These are phyloP conservation scores for Hydrangea macrophylla DNA, from an alignment of 148 eudicot genomes.

Conservation along the genomic window DNA sequence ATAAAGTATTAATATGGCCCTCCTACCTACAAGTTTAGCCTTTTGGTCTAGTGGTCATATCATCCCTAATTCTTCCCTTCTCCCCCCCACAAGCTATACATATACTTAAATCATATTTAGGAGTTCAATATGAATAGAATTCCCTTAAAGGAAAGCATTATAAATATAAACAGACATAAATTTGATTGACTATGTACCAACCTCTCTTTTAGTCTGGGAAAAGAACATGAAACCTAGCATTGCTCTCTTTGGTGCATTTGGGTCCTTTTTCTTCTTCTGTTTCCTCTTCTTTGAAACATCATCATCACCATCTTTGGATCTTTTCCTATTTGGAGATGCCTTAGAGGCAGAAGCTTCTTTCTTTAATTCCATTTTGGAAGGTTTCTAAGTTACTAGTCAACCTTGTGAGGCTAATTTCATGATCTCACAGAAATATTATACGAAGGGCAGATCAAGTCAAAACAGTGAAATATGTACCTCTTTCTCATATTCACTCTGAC, in stretches of 20 bases:
- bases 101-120: too few species aligned
- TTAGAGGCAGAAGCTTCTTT: conserved; percentile 55
- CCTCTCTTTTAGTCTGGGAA: conserved; percentile 85
- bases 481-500: conserved; percentile 51
- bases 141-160: too few species aligned
- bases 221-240: conserved; percentile 71
- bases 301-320: conserved; percentile 60
- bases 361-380: conserved; percentile 65
- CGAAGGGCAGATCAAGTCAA: background rate
- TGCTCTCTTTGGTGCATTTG: conserved; percentile 90
- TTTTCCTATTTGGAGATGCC: conserved; percentile 58
- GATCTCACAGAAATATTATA: background rate
- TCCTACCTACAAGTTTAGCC: too few species aligned
- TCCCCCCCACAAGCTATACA: too few species aligned
- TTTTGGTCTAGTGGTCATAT: too few species aligned
- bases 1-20: too few species aligned
- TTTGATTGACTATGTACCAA: conserved; percentile 13
- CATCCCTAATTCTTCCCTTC: too few species aligned
- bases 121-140: too few species aligned
- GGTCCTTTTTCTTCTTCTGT: conserved; percentile 86
- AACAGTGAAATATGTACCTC: conserved; percentile 44
- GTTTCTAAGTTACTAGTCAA: conserved; percentile 45
- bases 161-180: too few species aligned
- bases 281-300: conserved; percentile 80
- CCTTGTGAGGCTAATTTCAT: background rate